Base-by-base conservation (phyloP, 768 basidiomycete species). In the Lentinula edodes region DNA sequence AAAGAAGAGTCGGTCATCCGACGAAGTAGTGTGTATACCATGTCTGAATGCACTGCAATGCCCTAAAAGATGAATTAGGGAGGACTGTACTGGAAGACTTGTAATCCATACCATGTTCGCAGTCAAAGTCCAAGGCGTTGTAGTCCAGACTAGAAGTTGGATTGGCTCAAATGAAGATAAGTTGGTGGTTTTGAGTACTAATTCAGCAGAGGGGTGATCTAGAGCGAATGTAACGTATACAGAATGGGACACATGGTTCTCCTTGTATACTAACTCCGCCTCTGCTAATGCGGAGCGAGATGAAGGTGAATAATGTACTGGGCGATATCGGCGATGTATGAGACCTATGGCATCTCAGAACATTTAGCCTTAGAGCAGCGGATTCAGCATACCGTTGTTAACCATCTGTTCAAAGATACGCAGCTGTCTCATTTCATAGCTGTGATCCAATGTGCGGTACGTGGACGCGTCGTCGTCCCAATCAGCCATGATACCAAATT, bases 101-200 rank as follows among this genome's bases (percentile, higher is more conserved):
- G 13, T 53, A 18, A 23, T 6, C 63, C 81, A 45, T 66, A 94
- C 95, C 90, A 95, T 93, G 69, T 99, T 98, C 1, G 93, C 92
- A 5, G 91, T 93, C 52, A 98, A 75, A 4, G 93, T 98, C 96
- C 96, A 99, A 1, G 96, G 92, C 0, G 96, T 98, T 3, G 96
- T 98, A 2, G 96, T 98, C 96, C 96, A 99, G 4, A 96, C 90
- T 16, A 94, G 76, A 9, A 97, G 66, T 34, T 80, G 79, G 10
- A 88, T 72, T 2, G 34, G 35, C 6, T 16, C 46, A 13, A 53
- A 42, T 73, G 70, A 12, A 69, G 65, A 3, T 53, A 42, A 3
- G 32, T 35, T 38, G 10, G 43, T n/a, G n/a, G 16, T 23, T 60
- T 28, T 16, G 16, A 60, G 48, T 1, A 50, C 39, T 51, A 10